A percentile compares a stretch with the other conserved stretches of the same genome.
Conservation (phyloP, 345 rosid species). For the Brassica nigra region DNA sequence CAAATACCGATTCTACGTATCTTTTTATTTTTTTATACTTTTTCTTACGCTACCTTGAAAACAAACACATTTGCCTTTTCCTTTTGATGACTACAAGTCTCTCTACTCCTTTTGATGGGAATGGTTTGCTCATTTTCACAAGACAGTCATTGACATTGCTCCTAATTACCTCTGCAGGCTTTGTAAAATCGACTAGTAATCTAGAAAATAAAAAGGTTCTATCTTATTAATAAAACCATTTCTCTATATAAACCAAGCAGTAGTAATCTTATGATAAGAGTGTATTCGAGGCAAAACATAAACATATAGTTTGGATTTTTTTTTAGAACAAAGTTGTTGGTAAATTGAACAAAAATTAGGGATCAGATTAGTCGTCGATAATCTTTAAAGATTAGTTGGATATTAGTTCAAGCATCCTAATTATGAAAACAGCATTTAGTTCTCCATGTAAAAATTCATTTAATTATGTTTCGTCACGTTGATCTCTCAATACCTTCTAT, state of each 20-base stretch:
- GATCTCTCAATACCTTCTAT: not conserved
- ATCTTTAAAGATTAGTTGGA: not conserved
- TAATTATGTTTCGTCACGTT: not conserved
- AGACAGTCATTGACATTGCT: not conserved
- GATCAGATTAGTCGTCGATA: not conserved
- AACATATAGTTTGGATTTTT: not conserved
- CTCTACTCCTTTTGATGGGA: not conserved
- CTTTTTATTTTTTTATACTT: constrained; percentile 33
- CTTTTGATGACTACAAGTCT: constrained; percentile 22
- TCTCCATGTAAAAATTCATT: not conserved
- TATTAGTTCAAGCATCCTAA: not conserved
- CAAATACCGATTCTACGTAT: constrained; percentile 39
- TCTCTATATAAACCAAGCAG: not conserved
- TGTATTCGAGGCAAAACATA: not conserved
- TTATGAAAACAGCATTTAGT: not conserved
- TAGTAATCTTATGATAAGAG: not conserved
- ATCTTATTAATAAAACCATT: not conserved
- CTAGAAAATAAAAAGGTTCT: not conserved
- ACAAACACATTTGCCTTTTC: constrained; percentile 23
- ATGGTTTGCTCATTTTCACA: not conserved
- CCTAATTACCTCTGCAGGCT: not conserved
- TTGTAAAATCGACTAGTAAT: not conserved
- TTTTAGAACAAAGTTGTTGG: not conserved
- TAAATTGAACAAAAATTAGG: not conserved
- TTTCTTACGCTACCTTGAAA: constrained; percentile 14